Evolutionary conservation across 495 filamentous ascomycete genomes (phyloP).

Genomic region (Bathelium albidoporum): DNA sequence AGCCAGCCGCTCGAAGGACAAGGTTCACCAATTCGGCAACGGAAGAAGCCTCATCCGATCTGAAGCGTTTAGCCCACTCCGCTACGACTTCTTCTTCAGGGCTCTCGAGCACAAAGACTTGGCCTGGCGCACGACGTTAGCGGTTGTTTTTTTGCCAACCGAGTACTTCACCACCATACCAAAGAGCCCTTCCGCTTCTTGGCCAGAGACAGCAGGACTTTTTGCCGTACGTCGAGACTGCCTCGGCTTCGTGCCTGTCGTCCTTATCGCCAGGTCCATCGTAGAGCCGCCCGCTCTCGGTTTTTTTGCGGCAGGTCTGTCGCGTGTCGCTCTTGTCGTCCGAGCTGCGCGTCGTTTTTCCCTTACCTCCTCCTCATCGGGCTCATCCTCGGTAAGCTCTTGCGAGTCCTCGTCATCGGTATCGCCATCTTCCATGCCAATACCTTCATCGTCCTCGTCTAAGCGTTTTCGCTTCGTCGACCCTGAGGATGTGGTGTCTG

Average conservation of each 20-base stretch:
- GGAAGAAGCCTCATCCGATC: slow-evolving; percentile 52
- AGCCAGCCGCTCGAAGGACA: slow-evolving; percentile 72
- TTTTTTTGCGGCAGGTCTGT: slow-evolving; percentile 62
- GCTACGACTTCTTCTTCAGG: slow-evolving; percentile 64
- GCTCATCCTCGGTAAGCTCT: slow-evolving; percentile 37
- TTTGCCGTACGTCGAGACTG: slow-evolving; percentile 22
- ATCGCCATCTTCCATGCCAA: slow-evolving; percentile 33
- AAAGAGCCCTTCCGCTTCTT: slow-evolving; percentile 60
- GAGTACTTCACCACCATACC: slow-evolving; percentile 39
- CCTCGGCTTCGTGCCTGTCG: slow-evolving; percentile 39
- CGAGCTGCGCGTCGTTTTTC: slow-evolving; percentile 43
- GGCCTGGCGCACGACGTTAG: slow-evolving; percentile 40
- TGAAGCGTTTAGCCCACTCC: slow-evolving; percentile 68
- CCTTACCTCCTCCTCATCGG: slow-evolving; percentile 58
- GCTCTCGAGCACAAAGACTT: slow-evolving; percentile 66
- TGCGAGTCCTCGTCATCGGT: slow-evolving; percentile 41
- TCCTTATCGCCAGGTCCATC: slow-evolving; percentile 29
- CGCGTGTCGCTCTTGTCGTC: slow-evolving; percentile 31
- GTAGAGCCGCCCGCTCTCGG: slow-evolving; percentile 32
- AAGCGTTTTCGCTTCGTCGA: slow-evolving; percentile 48
- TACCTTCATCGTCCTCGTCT: slow-evolving; percentile 29
- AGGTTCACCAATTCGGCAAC: slow-evolving; percentile 83
- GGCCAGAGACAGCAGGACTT: slow-evolving; percentile 12
- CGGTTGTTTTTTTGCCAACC: not conserved
- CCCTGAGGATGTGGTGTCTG: slow-evolving; percentile 10